These are phyloP conservation scores for Nicotiana sylvestris DNA, from an alignment of 257 asterid species.

Conservation along the genomic window DNA sequence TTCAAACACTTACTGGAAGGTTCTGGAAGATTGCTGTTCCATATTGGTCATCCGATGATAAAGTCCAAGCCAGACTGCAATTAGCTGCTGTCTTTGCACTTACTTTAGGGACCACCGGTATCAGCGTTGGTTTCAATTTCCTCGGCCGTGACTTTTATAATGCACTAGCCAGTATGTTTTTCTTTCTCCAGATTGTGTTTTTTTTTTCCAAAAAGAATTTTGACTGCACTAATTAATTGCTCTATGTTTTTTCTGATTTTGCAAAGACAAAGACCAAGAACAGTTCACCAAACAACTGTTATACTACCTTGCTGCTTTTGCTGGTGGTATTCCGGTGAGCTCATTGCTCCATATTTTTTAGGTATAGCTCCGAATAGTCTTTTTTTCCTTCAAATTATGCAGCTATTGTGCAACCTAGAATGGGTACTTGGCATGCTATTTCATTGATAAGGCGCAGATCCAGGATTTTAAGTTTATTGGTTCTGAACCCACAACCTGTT, in stretches of 20 bases:
- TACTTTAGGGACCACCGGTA: slow-evolving; percentile 88
- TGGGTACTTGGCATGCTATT: neutral
- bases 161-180: slow-evolving; percentile 77
- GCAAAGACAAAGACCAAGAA: slow-evolving; percentile 80
- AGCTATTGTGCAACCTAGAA: neutral
- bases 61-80: slow-evolving; percentile 58
- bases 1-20: slow-evolving; percentile 49
- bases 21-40: slow-evolving; percentile 91
- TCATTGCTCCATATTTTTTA: slow-evolving; percentile 58
- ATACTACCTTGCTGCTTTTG: slow-evolving; percentile 74
- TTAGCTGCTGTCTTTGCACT: slow-evolving; percentile 85
- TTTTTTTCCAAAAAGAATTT: neutral
- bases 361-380: slow-evolving; percentile 36
- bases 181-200: neutral
- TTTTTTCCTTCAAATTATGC: slow-evolving; percentile 6
- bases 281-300: slow-evolving; percentile 71
- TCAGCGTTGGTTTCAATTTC: slow-evolving; percentile 84
- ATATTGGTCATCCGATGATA: slow-evolving; percentile 85
- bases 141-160: slow-evolving; percentile 91
- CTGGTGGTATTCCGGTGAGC: slow-evolving; percentile 98
- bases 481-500: too few relatives aligned
- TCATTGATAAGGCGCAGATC: neutral
- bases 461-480: too few relatives aligned
- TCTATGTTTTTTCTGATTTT: slow-evolving; percentile 14
- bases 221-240: neutral